phyloP scores from a whole-genome alignment of 2,329 filamentous ascomycete genomes.

The Cyphellophora europaea region DNA sequence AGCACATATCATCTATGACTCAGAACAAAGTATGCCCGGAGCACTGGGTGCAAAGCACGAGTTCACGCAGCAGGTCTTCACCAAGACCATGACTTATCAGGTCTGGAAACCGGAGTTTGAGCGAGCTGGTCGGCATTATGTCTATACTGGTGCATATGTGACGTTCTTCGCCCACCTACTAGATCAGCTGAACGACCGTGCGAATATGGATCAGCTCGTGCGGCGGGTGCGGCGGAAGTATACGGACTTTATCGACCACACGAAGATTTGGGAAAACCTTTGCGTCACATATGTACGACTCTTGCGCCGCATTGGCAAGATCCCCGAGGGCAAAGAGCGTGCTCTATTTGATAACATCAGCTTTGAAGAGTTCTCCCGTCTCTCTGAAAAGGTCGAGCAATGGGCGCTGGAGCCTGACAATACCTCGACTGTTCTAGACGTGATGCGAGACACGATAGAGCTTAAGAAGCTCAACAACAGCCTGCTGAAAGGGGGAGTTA shows the following conservation, averaged over 20 bases:
- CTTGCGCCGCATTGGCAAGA: slow-evolving; percentile 47
- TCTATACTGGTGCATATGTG: slow-evolving; percentile 81
- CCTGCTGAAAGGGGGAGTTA: slow-evolving; percentile 72
- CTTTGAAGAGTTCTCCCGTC: slow-evolving; percentile 54
- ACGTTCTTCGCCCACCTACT: slow-evolving; percentile 71
- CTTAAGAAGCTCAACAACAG: slow-evolving; percentile 74
- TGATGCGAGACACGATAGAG: slow-evolving; percentile 58
- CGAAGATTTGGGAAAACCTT: slow-evolving; percentile 53
- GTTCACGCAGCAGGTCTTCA: slow-evolving; percentile 76
- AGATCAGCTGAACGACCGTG: slow-evolving; percentile 63
- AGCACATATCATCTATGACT: slow-evolving; percentile 53
- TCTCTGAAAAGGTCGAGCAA: slow-evolving; percentile 49
- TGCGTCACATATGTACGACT: slow-evolving; percentile 49
- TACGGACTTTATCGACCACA: slow-evolving; percentile 60
- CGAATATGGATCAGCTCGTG: slow-evolving; percentile 67
- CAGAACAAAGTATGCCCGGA: slow-evolving; percentile 39
- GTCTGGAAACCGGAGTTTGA: slow-evolving; percentile 93
- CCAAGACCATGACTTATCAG: slow-evolving; percentile 88
- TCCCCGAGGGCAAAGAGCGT: slow-evolving; percentile 55
- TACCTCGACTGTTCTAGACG: slow-evolving; percentile 44
- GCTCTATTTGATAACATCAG: slow-evolving; percentile 54
- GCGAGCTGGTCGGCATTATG: slow-evolving; percentile 74
- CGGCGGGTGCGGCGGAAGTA: slow-evolving; percentile 73
- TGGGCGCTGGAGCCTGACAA: slow-evolving; percentile 46
- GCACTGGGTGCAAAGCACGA: slow-evolving; percentile 62